Conservation (phyloP, 1,284 basidiomycete genomes). For the Trichosporon sp. region DNA sequence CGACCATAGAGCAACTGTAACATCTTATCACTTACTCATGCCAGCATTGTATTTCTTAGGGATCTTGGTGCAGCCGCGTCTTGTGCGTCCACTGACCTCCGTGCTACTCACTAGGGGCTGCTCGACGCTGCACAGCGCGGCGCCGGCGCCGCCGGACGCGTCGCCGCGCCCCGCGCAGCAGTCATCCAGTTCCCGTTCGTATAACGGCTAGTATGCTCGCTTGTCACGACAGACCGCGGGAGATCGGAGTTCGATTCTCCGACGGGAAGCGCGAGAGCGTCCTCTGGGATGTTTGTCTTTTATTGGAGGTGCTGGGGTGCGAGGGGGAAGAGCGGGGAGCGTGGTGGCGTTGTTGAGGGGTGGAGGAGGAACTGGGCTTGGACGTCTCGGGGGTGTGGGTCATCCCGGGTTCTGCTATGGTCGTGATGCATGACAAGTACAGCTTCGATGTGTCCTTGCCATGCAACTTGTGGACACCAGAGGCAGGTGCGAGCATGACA, state of each 20-base stretch:
- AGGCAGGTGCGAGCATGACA: too few species aligned
- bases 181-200: neutral
- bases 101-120: neutral
- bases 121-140: neutral
- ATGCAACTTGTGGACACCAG: too few species aligned
- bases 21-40: neutral
- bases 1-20: neutral
- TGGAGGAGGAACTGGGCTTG: too few species aligned
- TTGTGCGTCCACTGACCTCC: neutral
- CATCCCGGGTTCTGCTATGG: too few species aligned
- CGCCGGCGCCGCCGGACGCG: neutral
- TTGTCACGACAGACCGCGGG: neutral
- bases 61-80: too few species aligned
- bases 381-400: too few species aligned
- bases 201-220: neutral
- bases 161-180: neutral
- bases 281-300: neutral
- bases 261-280: neutral
- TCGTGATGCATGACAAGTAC: too few species aligned
- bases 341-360: neutral
- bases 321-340: neutral
- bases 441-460: too few species aligned
- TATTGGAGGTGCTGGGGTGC: neutral
- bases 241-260: neutral
- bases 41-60: neutral